These are phyloP conservation scores for Alternaria tenuissima DNA, from an alignment of 2,329 filamentous ascomycete genomes.

Conservation along the genomic window DNA sequence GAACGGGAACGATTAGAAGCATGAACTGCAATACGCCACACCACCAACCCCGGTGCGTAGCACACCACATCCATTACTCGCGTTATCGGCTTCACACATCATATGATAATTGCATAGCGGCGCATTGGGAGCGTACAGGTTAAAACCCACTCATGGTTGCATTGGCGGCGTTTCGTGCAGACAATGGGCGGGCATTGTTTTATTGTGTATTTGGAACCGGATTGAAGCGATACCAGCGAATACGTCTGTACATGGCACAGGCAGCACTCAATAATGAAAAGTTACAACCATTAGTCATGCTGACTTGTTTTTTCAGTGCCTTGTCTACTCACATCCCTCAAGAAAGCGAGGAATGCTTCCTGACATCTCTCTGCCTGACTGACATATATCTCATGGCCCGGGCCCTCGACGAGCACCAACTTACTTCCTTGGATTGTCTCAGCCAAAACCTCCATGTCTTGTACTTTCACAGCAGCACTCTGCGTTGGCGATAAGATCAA, in stretches of 20 bases:
- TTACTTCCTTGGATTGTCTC: conserved; percentile 26
- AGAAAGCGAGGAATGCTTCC: conserved; percentile 49
- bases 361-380: conserved; percentile 41
- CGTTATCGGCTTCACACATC: conserved; percentile 3
- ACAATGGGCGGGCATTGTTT: conserved; percentile 3
- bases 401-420: conserved; percentile 38
- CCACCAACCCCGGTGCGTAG: neutral
- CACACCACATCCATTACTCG: neutral
- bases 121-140: conserved; percentile 10
- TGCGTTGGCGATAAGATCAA: conserved; percentile 45
- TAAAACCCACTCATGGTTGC: conserved; percentile 11
- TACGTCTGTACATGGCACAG: neutral
- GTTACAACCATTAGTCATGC: neutral
- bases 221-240: neutral
- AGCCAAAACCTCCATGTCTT: conserved; percentile 37
- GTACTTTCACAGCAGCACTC: conserved; percentile 43
- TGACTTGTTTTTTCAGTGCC: neutral
- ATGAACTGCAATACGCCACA: conserved; percentile 2
- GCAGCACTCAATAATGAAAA: neutral
- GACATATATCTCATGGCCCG: conserved; percentile 50
- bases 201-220: neutral
- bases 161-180: conserved; percentile 15
- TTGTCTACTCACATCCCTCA: conserved; percentile 5
- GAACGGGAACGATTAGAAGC: conserved; percentile 30
- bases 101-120: conserved; percentile 17